Percentiles rank a stretch among this genome's conserved stretches.
Conservation (phyloP, 257 asterid genomes). For the Capsicum pubescens region DNA sequence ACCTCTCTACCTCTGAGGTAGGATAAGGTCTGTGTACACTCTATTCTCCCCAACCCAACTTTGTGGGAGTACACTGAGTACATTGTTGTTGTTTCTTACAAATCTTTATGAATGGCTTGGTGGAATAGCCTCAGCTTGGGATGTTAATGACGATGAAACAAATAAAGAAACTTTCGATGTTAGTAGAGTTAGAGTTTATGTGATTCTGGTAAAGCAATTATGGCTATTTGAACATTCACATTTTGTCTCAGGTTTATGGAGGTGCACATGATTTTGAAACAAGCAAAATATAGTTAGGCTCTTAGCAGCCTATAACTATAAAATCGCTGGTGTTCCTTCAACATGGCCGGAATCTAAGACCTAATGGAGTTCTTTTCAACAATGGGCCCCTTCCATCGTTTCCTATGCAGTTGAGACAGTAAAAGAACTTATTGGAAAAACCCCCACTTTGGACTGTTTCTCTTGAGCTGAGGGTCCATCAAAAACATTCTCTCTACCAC, state of each 20-base stretch:
- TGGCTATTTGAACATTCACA: not conserved
- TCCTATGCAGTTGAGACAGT: slow-evolving; percentile 93
- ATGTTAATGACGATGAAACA: slow-evolving; percentile 60
- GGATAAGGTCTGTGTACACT: too few relatives aligned
- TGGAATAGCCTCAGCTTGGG: too few relatives aligned
- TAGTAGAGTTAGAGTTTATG: slow-evolving; percentile 33
- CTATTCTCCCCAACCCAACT: too few relatives aligned
- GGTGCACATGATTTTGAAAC: slow-evolving; percentile 95
- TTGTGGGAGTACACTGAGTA: too few relatives aligned
- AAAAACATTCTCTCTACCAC: too few relatives aligned
- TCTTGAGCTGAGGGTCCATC: too few relatives aligned
- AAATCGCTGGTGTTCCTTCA: slow-evolving; percentile 89
- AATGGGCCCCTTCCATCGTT: slow-evolving; percentile 99
- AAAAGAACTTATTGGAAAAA: slow-evolving; percentile 77
- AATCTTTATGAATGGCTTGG: too few relatives aligned
- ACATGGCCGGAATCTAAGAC: slow-evolving; percentile 75
- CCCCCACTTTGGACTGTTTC: slow-evolving; percentile 26
- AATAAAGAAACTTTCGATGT: slow-evolving; percentile 58
- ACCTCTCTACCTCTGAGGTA: too few relatives aligned
- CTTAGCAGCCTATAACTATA: slow-evolving; percentile 85
- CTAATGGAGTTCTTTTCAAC: slow-evolving; percentile 87
- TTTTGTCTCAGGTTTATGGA: slow-evolving; percentile 40
- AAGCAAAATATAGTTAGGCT: slow-evolving; percentile 89
- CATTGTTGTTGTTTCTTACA: too few relatives aligned
- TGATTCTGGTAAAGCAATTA: not conserved